Conservation (phyloP, 2,329 filamentous ascomycete species). For the Stagonosporopsis rhizophila region DNA sequence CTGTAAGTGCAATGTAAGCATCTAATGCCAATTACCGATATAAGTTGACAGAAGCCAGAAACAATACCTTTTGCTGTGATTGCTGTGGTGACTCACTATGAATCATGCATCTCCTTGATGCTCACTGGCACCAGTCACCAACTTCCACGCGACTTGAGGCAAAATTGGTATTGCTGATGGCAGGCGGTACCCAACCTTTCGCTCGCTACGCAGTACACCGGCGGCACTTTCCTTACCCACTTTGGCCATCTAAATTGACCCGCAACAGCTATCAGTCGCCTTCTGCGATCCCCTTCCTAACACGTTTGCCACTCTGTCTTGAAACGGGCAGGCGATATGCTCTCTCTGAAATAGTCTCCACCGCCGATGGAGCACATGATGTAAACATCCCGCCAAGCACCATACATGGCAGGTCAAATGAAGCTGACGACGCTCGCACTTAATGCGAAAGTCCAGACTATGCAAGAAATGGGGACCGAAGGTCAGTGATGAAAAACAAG, state of each 20-base stretch:
- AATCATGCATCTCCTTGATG: no score
- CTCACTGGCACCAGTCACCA: no score
- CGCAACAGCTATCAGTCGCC: no score
- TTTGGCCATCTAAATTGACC: neutral
- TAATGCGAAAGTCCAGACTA: neutral
- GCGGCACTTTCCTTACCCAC: neutral
- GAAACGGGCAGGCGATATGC: neutral
- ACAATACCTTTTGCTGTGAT: neutral
- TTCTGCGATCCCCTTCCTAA: no score
- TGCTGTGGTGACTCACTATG: no score
- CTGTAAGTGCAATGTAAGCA: neutral
- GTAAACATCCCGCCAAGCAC: conserved; percentile 7
- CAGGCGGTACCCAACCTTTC: neutral
- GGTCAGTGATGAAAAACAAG: neutral
- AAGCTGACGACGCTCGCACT: conserved; percentile 5
- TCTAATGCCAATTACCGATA: neutral
- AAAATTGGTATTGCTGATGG: neutral
- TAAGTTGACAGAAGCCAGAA: neutral
- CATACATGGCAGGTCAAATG: neutral
- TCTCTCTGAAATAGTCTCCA: neutral
- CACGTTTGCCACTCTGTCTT: neutral
- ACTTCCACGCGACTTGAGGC: neutral
- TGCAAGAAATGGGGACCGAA: neutral
- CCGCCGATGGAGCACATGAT: neutral
- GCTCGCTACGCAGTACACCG: neutral